Evolutionary conservation across 441 rosid genomes (phyloP), one percentile per base, ranked within the genome.

Genomic region (Arabidopsis hybrid): DNA sequence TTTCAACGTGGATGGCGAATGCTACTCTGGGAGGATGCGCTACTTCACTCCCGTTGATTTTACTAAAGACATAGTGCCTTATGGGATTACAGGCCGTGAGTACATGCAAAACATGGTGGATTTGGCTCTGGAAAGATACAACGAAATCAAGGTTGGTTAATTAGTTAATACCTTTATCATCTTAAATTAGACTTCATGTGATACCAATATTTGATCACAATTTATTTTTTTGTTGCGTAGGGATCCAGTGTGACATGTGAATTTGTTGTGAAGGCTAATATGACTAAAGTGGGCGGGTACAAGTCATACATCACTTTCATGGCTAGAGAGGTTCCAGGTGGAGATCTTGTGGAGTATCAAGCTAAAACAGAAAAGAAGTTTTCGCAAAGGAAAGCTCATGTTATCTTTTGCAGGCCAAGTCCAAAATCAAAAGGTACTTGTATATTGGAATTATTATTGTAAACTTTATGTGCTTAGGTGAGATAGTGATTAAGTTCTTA

Each of bases 341-440:
- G 17, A 45, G 50, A 45, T n/a, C 17, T 45, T 21, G 56, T 51
- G 56, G 72, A 56, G 64, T 68, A 68, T 68, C 71, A 68, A 68
- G 64, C 38, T 32, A 56, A 68, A n/a, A 68, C 72, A 18, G 64
- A 68, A 34, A 56, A 36, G 34, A 68, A n/a, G 55, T 1, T 32
- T 42, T 32, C 21, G 34, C 72, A 68, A 56, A 13, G 1, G 7
- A 17, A 43, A 6, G 11, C 39, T 42, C 72, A 68, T 43, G 53
- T 4, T 43, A 42, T 67, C 63, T 56, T 68, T 32, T 68, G 72
- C 55, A 42, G 72, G 43, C 72, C 64, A 42, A 32, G 53, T 56
- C 55, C 72, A 42, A 2, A 68, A 52, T 8, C 51, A 7, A 39
- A 36, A 51, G 70, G 70, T 38, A 9, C 17, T 7, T 26, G 29